Evolutionary conservation across 495 filamentous ascomycete genomes (phyloP).

Genomic region (Podospora bellae-mahoneyi): DNA sequence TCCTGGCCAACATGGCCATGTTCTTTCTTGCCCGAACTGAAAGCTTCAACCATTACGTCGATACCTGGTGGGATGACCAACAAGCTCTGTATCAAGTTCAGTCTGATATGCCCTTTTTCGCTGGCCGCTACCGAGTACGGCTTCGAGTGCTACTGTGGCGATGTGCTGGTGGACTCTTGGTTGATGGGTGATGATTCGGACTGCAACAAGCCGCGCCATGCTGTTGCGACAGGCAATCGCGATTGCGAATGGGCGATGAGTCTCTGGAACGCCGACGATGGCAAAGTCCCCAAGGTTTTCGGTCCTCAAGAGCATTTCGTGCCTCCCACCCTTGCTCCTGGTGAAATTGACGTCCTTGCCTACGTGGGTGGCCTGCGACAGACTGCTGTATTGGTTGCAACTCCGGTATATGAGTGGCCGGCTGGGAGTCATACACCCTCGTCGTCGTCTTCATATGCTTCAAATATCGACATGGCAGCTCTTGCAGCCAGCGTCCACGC

Average conservation of each 20-base stretch:
- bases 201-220: slow-evolving; percentile 43
- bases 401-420: slow-evolving; percentile 23
- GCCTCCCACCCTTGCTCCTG: slow-evolving; percentile 19
- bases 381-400: slow-evolving; percentile 19
- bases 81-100: slow-evolving; percentile 54
- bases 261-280: slow-evolving; percentile 36
- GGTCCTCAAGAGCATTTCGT: slow-evolving; percentile 19
- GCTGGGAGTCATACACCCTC: background rate
- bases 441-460: background rate
- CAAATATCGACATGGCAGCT: slow-evolving; percentile 14
- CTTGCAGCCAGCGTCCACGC: slow-evolving; percentile 20
- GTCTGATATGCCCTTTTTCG: slow-evolving; percentile 41
- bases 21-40: slow-evolving; percentile 27
- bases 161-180: slow-evolving; percentile 38
- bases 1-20: slow-evolving; percentile 43
- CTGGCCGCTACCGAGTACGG: slow-evolving; percentile 61
- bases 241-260: slow-evolving; percentile 41
- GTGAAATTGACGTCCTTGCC: slow-evolving; percentile 19
- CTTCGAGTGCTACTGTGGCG: slow-evolving; percentile 60
- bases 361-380: slow-evolving; percentile 23
- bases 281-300: slow-evolving; percentile 21
- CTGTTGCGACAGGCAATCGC: slow-evolving; percentile 38
- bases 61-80: slow-evolving; percentile 45
- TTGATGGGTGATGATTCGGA: slow-evolving; percentile 33
- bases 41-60: slow-evolving; percentile 32